Percentiles rank a stretch among this genome's conserved stretches.
Conservation (phyloP, 306 rosid species). For the Lathyrus sativus region DNA sequence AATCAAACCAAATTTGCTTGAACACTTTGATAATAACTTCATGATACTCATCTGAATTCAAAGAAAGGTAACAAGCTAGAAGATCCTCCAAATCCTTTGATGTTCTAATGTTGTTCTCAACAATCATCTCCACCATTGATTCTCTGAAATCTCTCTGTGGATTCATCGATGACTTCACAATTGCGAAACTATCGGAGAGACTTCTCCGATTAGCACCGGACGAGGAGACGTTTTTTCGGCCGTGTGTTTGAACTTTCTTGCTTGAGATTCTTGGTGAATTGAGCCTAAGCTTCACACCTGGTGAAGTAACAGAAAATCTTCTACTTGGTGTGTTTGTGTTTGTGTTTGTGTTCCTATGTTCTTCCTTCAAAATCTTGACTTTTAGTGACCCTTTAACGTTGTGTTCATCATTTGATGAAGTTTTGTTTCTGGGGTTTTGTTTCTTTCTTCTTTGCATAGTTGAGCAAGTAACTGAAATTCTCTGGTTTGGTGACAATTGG, state of each 20-base stretch:
- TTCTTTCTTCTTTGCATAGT: conserved; percentile 43
- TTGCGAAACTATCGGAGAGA: conserved; percentile 70
- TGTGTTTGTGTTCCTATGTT: conserved; percentile 37
- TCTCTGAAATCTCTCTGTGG: conserved; percentile 89
- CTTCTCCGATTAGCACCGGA: conserved; percentile 46
- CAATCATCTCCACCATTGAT: conserved; percentile 98
- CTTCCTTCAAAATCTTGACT: conserved; percentile 46
- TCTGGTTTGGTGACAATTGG: conserved; percentile 70
- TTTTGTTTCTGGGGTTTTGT: conserved; percentile 40
- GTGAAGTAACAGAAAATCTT: conserved; percentile 58
- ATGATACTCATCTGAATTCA: conserved; percentile 92
- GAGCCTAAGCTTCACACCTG: conserved; percentile 60
- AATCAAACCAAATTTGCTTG: conserved; percentile 97
- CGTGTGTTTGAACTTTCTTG: conserved; percentile 40
- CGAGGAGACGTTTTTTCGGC: conserved; percentile 50
- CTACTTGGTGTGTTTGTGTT: conserved; percentile 38
- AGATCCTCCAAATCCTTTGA: conserved; percentile 95
- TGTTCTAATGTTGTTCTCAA: conserved; percentile 73
- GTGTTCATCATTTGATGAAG: conserved; percentile 17
- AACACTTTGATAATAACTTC: conserved; percentile 87
- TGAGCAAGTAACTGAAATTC: conserved; percentile 41
- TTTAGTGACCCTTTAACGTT: conserved; percentile 35
- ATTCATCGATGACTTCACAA: conserved; percentile 78
- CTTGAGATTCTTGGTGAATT: conserved; percentile 62
- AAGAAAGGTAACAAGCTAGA: conserved; percentile 87